Evolutionary conservation across 805 yeast genomes (phyloP).

Genomic region (Pichia nanzhaoensis): DNA sequence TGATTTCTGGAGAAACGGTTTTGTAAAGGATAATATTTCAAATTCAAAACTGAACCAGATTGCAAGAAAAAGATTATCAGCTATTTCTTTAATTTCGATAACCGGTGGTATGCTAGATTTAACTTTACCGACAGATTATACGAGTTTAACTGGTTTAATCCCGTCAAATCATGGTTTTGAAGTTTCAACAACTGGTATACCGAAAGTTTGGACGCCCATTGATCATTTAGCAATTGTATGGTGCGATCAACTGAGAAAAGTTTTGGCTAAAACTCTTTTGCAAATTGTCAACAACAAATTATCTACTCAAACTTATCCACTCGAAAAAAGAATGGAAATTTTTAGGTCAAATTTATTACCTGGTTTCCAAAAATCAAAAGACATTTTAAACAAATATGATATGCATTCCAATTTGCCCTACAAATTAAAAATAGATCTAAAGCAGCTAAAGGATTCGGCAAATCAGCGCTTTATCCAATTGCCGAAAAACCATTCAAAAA

Average conservation of each 20-base stretch:
- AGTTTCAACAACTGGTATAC: slow-evolving; percentile 78
- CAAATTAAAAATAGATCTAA: slow-evolving; percentile 28
- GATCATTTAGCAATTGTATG: slow-evolving; percentile 95
- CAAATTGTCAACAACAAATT: slow-evolving; percentile 47
- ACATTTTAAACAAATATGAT: slow-evolving; percentile 21
- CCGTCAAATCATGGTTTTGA: slow-evolving; percentile 77
- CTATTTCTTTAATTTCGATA: slow-evolving; percentile 71
- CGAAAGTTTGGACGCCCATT: slow-evolving; percentile 87
- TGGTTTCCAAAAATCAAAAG: slow-evolving; percentile 42
- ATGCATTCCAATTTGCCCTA: slow-evolving; percentile 25
- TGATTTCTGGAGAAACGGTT: slow-evolving; percentile 72
- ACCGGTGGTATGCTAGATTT: slow-evolving; percentile 83
- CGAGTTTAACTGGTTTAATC: slow-evolving; percentile 61
- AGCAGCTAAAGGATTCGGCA: slow-evolving; percentile 27
- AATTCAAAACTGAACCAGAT: slow-evolving; percentile 19
- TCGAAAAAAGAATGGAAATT: slow-evolving; percentile 50
- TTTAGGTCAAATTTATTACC: slow-evolving; percentile 43
- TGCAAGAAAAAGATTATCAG: slow-evolving; percentile 41
- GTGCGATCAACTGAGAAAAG: slow-evolving; percentile 82
- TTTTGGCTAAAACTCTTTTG: slow-evolving; percentile 51
- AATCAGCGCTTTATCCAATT: slow-evolving; percentile 26
- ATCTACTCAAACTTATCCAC: slow-evolving; percentile 43
- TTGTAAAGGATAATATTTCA: slow-evolving; percentile 20
- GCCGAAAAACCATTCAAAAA: slow-evolving; percentile 19
- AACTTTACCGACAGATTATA: slow-evolving; percentile 85